Base-by-base conservation (phyloP, 176 grass and related monocot species). In the Juncus inflexus region DNA sequence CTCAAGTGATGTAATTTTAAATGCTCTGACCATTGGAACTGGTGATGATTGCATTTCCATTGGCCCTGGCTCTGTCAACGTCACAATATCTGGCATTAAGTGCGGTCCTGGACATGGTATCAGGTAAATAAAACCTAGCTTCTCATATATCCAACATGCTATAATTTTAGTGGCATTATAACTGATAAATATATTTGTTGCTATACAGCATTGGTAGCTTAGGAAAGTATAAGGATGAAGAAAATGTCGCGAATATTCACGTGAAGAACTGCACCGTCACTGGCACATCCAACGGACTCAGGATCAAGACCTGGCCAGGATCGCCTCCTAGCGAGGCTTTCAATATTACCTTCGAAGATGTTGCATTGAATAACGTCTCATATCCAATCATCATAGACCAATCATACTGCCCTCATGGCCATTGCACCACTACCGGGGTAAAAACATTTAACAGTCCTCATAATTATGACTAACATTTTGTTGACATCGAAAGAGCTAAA, bases 11-110 rank as follows among this genome's bases (percentile, higher is more conserved):
- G 15, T 83, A 19, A 53, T 36, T 28, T 6, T 77, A 35, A 49
- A 11, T 50, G 35, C 36, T 42, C 41, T 77, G n/a, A 40, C 39
- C 40, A 67, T 83, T 9, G 61, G 66, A 5, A 72, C 66, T 6
- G 74, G 80, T 42, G 80, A 82, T 15, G 80, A 82, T 67, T 81
- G 79, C 58, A 76, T 82, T 47, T 82, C 79, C 0, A 82, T 82
- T 8, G 79, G 79, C 28, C 60, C 67, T 14, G 80, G 80, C 16
- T 28, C 61, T 9, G 16, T 10, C 42, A 73, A 77, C 42, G 12
- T 83, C 6, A 8, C 15, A 10, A 55, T 83, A 6, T 6, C n/a
- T 6, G 39, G 52, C 10, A n/a, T 63, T 14, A 60, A 45, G 3
- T 83, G 80, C 56, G 80, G 80, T 6, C 80, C 80, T 6, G 80